Conservation (phyloP, 2,329 filamentous ascomycete genomes). For the Venturia carpophila region DNA sequence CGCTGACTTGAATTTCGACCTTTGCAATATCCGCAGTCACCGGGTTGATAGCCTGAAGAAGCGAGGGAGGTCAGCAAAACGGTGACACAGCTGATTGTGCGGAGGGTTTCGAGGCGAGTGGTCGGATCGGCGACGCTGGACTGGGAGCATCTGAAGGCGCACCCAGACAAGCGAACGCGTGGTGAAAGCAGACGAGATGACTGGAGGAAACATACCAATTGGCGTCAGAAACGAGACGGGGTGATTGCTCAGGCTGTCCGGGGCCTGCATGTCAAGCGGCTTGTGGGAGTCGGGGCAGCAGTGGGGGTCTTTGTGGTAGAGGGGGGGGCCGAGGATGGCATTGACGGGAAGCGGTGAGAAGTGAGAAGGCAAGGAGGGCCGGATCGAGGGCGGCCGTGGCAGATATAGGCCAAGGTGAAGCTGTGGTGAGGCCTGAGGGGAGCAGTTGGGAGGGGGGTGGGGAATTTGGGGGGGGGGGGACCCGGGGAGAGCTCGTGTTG, state of each 20-base stretch:
- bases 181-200: slow-evolving; percentile 28
- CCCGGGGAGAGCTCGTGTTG: not conserved
- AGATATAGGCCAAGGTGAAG: not conserved
- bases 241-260: not conserved
- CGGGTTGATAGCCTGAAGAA: slow-evolving; percentile 39
- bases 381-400: not conserved
- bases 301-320: too few species aligned
- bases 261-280: slow-evolving; percentile 15
- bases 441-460: not conserved
- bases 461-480: not conserved
- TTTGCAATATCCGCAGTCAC: slow-evolving; percentile 47
- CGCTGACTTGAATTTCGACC: slow-evolving; percentile 38
- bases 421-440: too few species aligned
- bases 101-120: not conserved
- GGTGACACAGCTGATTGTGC: not conserved
- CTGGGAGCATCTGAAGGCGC: slow-evolving; percentile 19
- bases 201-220: slow-evolving; percentile 35
- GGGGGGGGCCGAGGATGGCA: not conserved
- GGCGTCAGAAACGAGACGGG: slow-evolving; percentile 28
- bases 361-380: not conserved
- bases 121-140: slow-evolving; percentile 7
- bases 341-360: not conserved
- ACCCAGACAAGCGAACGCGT: slow-evolving; percentile 33
- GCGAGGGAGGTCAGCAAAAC: slow-evolving; percentile 4
- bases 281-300: not conserved